A percentile compares a stretch with the other conserved stretches of the same genome.
phyloP scores from a whole-genome alignment of 805 yeast species.

The Ogataea sp. region DNA sequence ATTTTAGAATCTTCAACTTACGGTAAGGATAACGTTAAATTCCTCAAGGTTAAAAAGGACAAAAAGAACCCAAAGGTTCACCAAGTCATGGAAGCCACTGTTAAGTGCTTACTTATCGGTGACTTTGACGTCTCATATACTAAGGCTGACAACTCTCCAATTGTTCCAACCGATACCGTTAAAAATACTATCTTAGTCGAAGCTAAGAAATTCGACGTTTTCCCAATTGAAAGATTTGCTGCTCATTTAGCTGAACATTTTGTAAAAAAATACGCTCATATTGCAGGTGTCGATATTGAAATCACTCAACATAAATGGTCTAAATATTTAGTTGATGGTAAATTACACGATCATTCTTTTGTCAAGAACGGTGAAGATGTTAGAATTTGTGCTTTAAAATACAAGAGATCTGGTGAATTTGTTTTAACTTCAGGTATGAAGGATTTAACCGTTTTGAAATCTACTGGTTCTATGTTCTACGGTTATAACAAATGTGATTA shows the following conservation, averaged over 20 bases:
- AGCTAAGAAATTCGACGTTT: slow-evolving; percentile 75
- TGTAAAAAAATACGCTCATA: slow-evolving; percentile 66
- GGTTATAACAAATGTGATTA: slow-evolving; percentile 81
- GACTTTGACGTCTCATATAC: slow-evolving; percentile 77
- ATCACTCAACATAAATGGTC: slow-evolving; percentile 76
- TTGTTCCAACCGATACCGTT: slow-evolving; percentile 91
- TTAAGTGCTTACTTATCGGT: slow-evolving; percentile 67
- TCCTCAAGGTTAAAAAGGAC: slow-evolving; percentile 81
- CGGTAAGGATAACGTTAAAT: slow-evolving; percentile 91
- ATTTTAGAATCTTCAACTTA: slow-evolving; percentile 47
- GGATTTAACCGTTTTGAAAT: slow-evolving; percentile 77
- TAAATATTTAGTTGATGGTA: slow-evolving; percentile 65
- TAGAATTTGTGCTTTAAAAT: slow-evolving; percentile 49
- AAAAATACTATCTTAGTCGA: slow-evolving; percentile 81
- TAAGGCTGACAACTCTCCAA: slow-evolving; percentile 77
- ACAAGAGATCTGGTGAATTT: slow-evolving; percentile 46
- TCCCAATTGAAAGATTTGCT: slow-evolving; percentile 90
- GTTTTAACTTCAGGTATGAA: slow-evolving; percentile 60
- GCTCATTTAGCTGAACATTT: slow-evolving; percentile 80
- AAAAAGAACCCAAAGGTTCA: slow-evolving; percentile 64
- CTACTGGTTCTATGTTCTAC: slow-evolving; percentile 89
- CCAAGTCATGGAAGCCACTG: slow-evolving; percentile 81
- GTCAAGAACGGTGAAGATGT: slow-evolving; percentile 78
- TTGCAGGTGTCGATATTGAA: slow-evolving; percentile 58
- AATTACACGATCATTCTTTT: slow-evolving; percentile 77